Evolutionary conservation across 768 basidiomycete species (phyloP), one percentile per base, ranked within the genome.

Genomic region (Phlebiopsis gigantea): DNA sequence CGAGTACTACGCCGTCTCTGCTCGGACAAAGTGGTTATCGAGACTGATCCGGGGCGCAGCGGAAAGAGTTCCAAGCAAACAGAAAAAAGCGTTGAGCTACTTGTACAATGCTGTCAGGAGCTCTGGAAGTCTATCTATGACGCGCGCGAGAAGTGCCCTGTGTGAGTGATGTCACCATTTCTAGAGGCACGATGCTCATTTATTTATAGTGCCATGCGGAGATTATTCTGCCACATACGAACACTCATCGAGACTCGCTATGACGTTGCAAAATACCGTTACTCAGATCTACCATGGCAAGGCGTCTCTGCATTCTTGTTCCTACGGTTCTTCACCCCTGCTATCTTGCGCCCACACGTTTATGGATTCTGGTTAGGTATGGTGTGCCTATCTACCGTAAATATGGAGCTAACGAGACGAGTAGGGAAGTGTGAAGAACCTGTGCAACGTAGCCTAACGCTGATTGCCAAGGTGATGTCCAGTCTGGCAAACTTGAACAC

Each of bases 251-350:
- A 91, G 66, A 74, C 76, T 57, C 80, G 83, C 24, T 87, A 84
- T 62, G 72, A 74, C 46, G 69, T 74, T 24, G 75, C 61, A 43
- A 73, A 77, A 7, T 78, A 77, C 14, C 73, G 74, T 25, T 79
- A 77, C 58, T 72, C 69, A 41, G 77, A 87, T 29, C 71, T 91
- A 29, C 88, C 83, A 30, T 84, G 82, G 79, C 91, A 93, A 67
- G 85, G 87, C 63, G 88, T 95, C 43, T 90, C 88, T 31, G 92
- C 93, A 1, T 94, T 95, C 67, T 84, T 88, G 67, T 95, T 94
- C 71, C 78, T 95, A 43, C 82, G 93, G 42, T 93, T 94, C 69
- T 87, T 95, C 58, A 89, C 91, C 24, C 93, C 93, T 30, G 93
- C 89, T 22, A 88, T 95, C 56, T 77, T 94, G n/a, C 82, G 90